Base-by-base conservation (phyloP, 1,284 basidiomycete genomes). In the Flammula alnicola region DNA sequence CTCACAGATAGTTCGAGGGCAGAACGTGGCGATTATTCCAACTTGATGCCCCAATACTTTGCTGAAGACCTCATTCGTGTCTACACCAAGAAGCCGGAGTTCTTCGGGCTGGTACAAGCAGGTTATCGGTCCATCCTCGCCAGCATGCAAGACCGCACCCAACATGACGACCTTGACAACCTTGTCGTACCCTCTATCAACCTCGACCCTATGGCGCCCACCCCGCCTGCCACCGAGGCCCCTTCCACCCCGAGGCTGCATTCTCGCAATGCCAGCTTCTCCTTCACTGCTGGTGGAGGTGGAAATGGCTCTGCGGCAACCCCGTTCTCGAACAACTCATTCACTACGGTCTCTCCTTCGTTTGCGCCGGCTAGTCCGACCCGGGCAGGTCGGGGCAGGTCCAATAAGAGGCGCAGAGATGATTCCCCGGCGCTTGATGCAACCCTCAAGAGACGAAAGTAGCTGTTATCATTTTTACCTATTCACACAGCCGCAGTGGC, bases 41-140 rank as follows among this genome's bases (percentile, higher is more conserved):
- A 74, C 22, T 65, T 87, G 12, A 78, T 83, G 68, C 89, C 89
- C 0, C 54, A 63, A 1, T 67, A 62, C 11, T 89, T 88, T 52
- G 84, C 78, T 0, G 89, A 92, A 63, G 70, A 83, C 11, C 72
- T 81, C 38, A 63, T 89, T 23, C 73, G 84, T 6, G 69, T 91
- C 4, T 91, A 81, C 61, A 86, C 88, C 14, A 82, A 83, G 58
- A 78, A 87, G n/a, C 58, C 64, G 0, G 61, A 69, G 8, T 65
- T 61, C 47, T 65, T 77, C 36, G 80, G 79, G 3, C 65, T 86
- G 7, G 75, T 91, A 2, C 88, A 90, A 60, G 76, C 76, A 0
- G 88, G 83, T 1, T 91, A 86, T 60, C 76, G 84, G 12, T 70
- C 71, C 0, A 71, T 88, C 5, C 57, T 86, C 7, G 63, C 62